A percentile compares a stretch with the other conserved stretches of the same genome.
These are phyloP conservation scores for Fusarium veterinarium DNA, from an alignment of 2,329 filamentous ascomycete species.

Conservation along the genomic window DNA sequence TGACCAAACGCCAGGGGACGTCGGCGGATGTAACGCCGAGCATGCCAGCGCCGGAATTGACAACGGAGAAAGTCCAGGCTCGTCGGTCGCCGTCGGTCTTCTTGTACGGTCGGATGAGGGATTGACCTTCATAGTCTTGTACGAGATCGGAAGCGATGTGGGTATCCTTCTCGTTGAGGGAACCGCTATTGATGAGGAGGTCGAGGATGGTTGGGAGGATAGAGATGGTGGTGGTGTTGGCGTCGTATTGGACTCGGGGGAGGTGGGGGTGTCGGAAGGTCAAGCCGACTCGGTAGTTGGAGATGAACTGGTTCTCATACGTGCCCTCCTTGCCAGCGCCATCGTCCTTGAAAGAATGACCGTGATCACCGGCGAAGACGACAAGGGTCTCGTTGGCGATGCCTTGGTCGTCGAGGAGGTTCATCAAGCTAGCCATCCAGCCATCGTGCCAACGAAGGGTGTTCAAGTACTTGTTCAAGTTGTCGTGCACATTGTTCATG, in stretches of 20 bases:
- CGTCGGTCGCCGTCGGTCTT: conserved; percentile 42
- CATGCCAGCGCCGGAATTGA: conserved; percentile 51
- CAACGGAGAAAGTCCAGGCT: conserved; percentile 50
- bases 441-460: conserved; percentile 48
- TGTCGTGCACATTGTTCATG: conserved; percentile 40
- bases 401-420: conserved; percentile 48
- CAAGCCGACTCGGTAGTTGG: conserved; percentile 49
- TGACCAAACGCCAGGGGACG: conserved; percentile 47
- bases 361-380: conserved; percentile 51
- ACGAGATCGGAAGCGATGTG: conserved; percentile 45
- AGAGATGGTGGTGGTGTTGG: conserved; percentile 48
- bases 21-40: conserved; percentile 48
- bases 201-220: conserved; percentile 52
- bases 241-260: conserved; percentile 47
- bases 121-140: conserved; percentile 51
- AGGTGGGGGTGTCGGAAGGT: conserved; percentile 49
- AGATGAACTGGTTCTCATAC: conserved; percentile 48
- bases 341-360: conserved; percentile 50
- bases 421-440: conserved; percentile 49
- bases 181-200: conserved; percentile 49
- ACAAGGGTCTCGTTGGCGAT: conserved; percentile 51
- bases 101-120: conserved; percentile 48
- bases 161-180: conserved; percentile 44
- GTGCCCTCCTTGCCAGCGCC: conserved; percentile 47
- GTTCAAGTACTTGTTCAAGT: conserved; percentile 51